phyloP scores from a whole-genome alignment of 73 alveolate species.

The Stentor coeruleus region DNA sequence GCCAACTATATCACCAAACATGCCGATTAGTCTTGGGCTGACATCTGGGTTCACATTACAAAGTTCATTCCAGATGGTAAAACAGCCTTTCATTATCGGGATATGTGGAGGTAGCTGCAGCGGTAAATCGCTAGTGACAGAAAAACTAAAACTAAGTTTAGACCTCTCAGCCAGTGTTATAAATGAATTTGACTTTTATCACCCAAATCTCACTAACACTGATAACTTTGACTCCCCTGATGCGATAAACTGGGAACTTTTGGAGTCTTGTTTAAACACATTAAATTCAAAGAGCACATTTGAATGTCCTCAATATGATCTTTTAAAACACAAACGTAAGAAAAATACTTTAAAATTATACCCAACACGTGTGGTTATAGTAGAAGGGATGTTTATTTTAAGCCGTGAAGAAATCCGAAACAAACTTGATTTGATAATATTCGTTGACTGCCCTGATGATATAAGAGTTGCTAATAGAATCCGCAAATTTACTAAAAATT shows the following conservation, averaged over 20 bases:
- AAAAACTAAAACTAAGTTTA: neutral
- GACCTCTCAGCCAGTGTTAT: conserved; percentile 22
- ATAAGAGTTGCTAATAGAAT: conserved; percentile 84
- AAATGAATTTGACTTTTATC: conserved; percentile 10
- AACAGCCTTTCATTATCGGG: too few relatives aligned
- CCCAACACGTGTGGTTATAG: conserved; percentile 58
- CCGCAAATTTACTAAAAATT: conserved; percentile 52
- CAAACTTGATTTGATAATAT: conserved; percentile 66
- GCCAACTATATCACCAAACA: too few relatives aligned
- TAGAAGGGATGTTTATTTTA: conserved; percentile 88
- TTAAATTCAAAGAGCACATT: neutral
- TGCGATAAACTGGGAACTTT: neutral
- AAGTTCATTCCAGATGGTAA: too few relatives aligned
- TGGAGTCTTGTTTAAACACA: neutral
- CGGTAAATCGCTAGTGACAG: conserved; percentile 16
- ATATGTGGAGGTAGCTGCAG: too few relatives aligned
- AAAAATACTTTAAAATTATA: neutral
- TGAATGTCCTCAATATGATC: conserved; percentile 21
- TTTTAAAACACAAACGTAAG: neutral
- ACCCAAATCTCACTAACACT: neutral
- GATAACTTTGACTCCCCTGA: conserved; percentile 5
- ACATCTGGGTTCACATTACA: too few relatives aligned
- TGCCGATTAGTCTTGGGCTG: too few relatives aligned
- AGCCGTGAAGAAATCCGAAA: conserved; percentile 59
- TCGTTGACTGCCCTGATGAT: conserved; percentile 89